Evolutionary conservation across 768 basidiomycete species (phyloP).

Genomic region (Lactarius akahatsu): DNA sequence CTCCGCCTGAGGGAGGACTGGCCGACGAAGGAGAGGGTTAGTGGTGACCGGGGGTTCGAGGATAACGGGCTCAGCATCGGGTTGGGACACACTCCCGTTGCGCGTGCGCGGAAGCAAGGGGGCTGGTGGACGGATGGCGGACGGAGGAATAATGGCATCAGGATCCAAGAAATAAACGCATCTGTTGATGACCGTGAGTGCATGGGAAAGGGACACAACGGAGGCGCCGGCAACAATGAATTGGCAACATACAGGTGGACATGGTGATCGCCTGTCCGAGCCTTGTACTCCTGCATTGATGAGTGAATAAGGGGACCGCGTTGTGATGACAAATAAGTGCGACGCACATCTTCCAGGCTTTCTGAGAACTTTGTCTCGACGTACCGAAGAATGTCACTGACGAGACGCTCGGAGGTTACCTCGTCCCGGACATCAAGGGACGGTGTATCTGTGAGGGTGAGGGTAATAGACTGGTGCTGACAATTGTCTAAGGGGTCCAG

Average conservation of each 20-base stretch:
- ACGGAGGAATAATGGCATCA: constrained; percentile 71
- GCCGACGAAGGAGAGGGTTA: constrained; percentile 65
- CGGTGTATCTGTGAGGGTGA: constrained; percentile 80
- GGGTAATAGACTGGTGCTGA: constrained; percentile 50
- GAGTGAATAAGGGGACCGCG: constrained; percentile 27
- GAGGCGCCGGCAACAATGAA: constrained; percentile 17
- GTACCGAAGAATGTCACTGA: constrained; percentile 66
- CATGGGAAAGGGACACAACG: constrained; percentile 16
- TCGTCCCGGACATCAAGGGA: constrained; percentile 75
- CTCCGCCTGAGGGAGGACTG: constrained; percentile 67
- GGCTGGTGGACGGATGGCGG: constrained; percentile 62
- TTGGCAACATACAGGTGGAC: constrained; percentile 66
- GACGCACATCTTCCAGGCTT: constrained; percentile 73
- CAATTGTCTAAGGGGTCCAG: constrained; percentile 50
- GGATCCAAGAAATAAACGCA: constrained; percentile 90
- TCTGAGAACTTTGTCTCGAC: constrained; percentile 74
- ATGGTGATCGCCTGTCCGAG: constrained; percentile 69
- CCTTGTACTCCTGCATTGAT: constrained; percentile 62
- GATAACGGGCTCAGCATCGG: constrained; percentile 73
- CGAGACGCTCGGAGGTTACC: constrained; percentile 55
- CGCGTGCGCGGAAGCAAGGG: constrained; percentile 68
- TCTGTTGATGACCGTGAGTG: constrained; percentile 40
- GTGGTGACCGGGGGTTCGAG: constrained; percentile 76
- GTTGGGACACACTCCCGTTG: constrained; percentile 67
- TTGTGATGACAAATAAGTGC: constrained; percentile 25